Base-by-base conservation (phyloP, 352 stramenopile species). In the Pythium monospermum region DNA sequence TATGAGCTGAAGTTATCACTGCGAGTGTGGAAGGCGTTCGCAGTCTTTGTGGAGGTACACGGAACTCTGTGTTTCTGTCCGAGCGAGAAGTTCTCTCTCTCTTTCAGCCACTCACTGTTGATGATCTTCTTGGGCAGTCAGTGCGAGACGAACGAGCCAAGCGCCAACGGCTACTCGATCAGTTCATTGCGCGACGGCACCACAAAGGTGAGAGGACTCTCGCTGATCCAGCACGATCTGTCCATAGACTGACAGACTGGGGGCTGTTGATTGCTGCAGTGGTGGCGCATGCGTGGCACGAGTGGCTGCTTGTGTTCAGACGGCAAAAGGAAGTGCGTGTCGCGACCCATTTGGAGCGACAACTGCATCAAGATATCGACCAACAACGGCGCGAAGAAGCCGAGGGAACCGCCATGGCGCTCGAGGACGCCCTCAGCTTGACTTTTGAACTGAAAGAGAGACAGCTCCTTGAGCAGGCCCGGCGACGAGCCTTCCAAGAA, bases 381-480 rank as follows among this genome's bases (percentile, higher is more conserved):
- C 45, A 71, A 23, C 54, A 67, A 6, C 25, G 54, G 26, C 59
- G 49, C 13, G 49, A 72, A 47, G 55, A 70, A 27, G 26, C 19
- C 3, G 79, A 87, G 18, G 3, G 33, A 0, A 41, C 22, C 1
- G 33, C 38, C 1, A 87, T 90, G 76, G 49, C 60, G 13, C 13
- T 64, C 4, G 79, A 90, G 55, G 76, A 90, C 33, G 59, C 44
- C 6, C 55, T 74, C 2, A 80, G 74, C 22, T 23, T 44, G 10
- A 60, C 57, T 0, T 46, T 78, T 0, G 55, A 69, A 27, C n/a
- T 26, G 4, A 61, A 57, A 35, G 51, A 65, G 12, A 60, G 57
- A 3, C 42, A 67, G 19, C 27, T 51, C 3, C 40, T 40, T 0
- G 79, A 87, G 33, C 56, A 49, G 2, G 64, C 57, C 26, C 64